Percentiles rank a stretch among this genome's conserved stretches.
Evolutionary conservation across 352 stramenopile genomes (phyloP).

Genomic region (Albugo candida): DNA sequence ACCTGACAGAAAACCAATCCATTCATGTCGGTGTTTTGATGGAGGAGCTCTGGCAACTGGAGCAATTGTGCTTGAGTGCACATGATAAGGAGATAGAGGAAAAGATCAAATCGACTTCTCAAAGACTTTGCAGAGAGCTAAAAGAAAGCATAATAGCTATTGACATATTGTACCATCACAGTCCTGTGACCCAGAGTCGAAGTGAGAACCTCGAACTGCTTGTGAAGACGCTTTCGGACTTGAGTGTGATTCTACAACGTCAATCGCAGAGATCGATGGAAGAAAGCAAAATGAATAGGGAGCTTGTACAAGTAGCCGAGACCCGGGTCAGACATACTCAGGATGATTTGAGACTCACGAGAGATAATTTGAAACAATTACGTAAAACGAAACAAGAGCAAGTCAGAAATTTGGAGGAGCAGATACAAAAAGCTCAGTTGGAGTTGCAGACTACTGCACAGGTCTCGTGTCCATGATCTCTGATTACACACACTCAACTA

Average conservation of each 20-base stretch:
- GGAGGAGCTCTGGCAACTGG: slow-evolving; percentile 56
- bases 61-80: slow-evolving; percentile 43
- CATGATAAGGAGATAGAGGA: slow-evolving; percentile 50
- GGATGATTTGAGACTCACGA: slow-evolving; percentile 52
- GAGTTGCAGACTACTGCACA: slow-evolving; percentile 60
- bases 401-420: slow-evolving; percentile 48
- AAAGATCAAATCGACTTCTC: slow-evolving; percentile 47
- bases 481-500: neutral
- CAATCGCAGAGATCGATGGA: slow-evolving; percentile 72
- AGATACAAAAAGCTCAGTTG: slow-evolving; percentile 61
- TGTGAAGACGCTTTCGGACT: slow-evolving; percentile 56
- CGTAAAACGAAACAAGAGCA: slow-evolving; percentile 70
- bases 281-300: slow-evolving; percentile 66
- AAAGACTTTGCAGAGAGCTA: slow-evolving; percentile 44
- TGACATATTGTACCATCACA: slow-evolving; percentile 56
- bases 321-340: slow-evolving; percentile 64
- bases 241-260: slow-evolving; percentile 56
- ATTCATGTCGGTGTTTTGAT: slow-evolving; percentile 34
- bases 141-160: slow-evolving; percentile 50
- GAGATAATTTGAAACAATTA: slow-evolving; percentile 56
- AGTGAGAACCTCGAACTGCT: slow-evolving; percentile 52
- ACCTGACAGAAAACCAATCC: slow-evolving; percentile 40
- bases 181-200: slow-evolving; percentile 23
- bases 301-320: slow-evolving; percentile 56
- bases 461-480: slow-evolving; percentile 8